Percentiles rank a stretch among this genome's conserved stretches.
Conservation (phyloP, 805 yeast species). For the Sugiyamaella boreocaroliniensis region DNA sequence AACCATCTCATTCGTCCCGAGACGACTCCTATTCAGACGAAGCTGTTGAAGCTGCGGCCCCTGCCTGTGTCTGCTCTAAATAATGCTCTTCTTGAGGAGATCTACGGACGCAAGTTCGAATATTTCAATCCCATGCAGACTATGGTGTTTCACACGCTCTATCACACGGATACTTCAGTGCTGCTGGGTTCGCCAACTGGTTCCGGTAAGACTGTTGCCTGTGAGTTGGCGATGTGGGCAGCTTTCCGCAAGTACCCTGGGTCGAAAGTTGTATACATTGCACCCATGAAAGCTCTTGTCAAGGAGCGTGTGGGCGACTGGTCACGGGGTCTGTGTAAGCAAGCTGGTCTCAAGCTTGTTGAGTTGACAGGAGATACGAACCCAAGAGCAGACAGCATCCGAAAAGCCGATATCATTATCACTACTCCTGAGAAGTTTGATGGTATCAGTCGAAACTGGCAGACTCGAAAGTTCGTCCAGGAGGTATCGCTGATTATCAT, state of each 20-base stretch:
- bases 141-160: slow-evolving; percentile 86
- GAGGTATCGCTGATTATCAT: slow-evolving; percentile 67
- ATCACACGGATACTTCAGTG: slow-evolving; percentile 69
- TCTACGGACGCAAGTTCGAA: slow-evolving; percentile 61
- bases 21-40: slow-evolving; percentile 80
- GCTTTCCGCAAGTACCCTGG: slow-evolving; percentile 80
- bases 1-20: slow-evolving; percentile 85
- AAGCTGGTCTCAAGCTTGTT: slow-evolving; percentile 49
- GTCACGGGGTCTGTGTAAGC: slow-evolving; percentile 45
- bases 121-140: slow-evolving; percentile 99
- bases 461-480: slow-evolving; percentile 67
- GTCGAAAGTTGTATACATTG: slow-evolving; percentile 75
- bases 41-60: slow-evolving; percentile 73
- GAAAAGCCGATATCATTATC: slow-evolving; percentile 65
- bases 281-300: slow-evolving; percentile 85
- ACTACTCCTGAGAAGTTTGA: slow-evolving; percentile 86
- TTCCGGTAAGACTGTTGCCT: slow-evolving; percentile 95
- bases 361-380: slow-evolving; percentile 80
- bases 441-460: slow-evolving; percentile 85
- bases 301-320: slow-evolving; percentile 80
- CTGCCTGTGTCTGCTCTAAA: slow-evolving; percentile 78
- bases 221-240: slow-evolving; percentile 96
- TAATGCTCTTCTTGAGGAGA: slow-evolving; percentile 54
- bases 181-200: slow-evolving; percentile 98
- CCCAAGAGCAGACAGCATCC: slow-evolving; percentile 61